phyloP scores from a whole-genome alignment of 2,329 filamentous ascomycete species.

The Aureobasidium sp. region DNA sequence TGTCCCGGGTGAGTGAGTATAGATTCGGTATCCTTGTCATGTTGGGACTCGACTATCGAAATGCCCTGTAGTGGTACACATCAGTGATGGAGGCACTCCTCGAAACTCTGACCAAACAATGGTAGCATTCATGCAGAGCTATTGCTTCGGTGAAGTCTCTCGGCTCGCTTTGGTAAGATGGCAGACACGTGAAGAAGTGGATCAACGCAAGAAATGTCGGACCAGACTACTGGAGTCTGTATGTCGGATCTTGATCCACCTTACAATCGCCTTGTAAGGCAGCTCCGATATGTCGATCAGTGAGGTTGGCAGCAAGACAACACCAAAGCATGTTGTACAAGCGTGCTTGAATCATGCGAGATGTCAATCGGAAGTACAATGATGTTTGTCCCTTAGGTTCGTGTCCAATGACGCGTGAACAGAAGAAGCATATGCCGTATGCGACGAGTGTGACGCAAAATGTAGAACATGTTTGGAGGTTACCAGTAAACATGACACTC shows the following conservation, averaged over 20 bases:
- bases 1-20: not conserved
- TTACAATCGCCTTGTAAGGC: not conserved
- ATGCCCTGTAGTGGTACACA: not conserved
- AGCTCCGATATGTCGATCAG: not conserved
- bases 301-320: not conserved
- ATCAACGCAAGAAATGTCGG: not conserved
- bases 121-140: not conserved
- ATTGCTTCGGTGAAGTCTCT: not conserved
- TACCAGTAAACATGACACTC: not conserved
- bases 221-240: not conserved
- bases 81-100: not conserved
- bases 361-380: too few species aligned
- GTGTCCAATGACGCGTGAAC: too few species aligned
- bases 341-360: not conserved
- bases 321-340: not conserved
- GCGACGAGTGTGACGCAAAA: not conserved
- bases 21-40: not conserved
- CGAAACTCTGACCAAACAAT: not conserved
- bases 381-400: too few species aligned
- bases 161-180: not conserved
- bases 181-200: not conserved
- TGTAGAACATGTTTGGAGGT: slow-evolving; percentile 2
- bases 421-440: not conserved
- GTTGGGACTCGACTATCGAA: not conserved
- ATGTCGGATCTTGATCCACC: not conserved